Evolutionary conservation across 495 filamentous ascomycete genomes (phyloP), one percentile per base, ranked within the genome.

Genomic region (Aspergillus hancockii): DNA sequence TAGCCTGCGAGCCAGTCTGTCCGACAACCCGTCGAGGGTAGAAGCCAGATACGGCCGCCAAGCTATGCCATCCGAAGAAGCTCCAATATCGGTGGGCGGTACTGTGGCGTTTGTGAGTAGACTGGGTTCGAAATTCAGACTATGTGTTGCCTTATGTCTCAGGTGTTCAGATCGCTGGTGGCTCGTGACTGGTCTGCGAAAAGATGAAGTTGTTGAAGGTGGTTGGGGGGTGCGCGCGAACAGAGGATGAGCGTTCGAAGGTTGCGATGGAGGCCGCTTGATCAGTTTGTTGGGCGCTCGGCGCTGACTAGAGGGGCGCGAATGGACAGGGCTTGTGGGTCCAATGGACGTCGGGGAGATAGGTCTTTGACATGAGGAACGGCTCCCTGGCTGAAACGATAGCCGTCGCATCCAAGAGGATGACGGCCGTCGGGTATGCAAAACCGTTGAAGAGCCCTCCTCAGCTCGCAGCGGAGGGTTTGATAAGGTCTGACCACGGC

Each of bases 141-240:
- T 64, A 19, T 73, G 62, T 16, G 68, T 67, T 22, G 70, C 66
- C 47, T 66, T 69, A 25, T 87, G 80, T 58, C 85, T 83, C 40
- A 90, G 73, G 1, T 87, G 89, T 18, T 87, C 88, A 3, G 90
- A 88, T 58, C 91, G 81, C 71, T 96, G 92, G 73, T 95, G 88
- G 71, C 91, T 95, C 18, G 92, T 95, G 18, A 89, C 92, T 21
- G 92, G 92, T 67, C 91, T 80, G 55, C 89, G 83, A 50, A 92
- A 75, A 6, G 81, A 31, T 41, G 23, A 82, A 14, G 84, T 73
- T 54, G 85, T 68, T 60, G 84, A n/a, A n/a, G n/a, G 77, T 46
- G 84, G 83, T 47, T 70, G 60, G 12, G 67, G 55, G 10, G 69
- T 64, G 43, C 63, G 62, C 47, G 65, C 40, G 55, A 66, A 60